These are phyloP conservation scores for Porpolomopsis calyptriformis DNA, from an alignment of 768 basidiomycete genomes.

Conservation along the genomic window DNA sequence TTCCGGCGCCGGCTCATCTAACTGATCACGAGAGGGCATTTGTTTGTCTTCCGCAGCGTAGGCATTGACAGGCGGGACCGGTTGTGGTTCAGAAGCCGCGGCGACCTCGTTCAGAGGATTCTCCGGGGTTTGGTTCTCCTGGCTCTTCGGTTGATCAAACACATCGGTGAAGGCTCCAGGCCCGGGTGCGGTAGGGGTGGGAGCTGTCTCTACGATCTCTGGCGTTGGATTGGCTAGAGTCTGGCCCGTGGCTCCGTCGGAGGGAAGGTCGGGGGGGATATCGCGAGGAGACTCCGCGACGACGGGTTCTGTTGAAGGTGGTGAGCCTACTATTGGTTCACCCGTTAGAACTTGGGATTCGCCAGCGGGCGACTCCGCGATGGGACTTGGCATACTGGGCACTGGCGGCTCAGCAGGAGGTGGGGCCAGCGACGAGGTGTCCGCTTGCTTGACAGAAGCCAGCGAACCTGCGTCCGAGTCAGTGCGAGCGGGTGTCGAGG, in stretches of 20 bases:
- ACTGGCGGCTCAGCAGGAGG: constrained; percentile 14
- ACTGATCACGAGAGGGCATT: background rate
- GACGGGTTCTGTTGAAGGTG: constrained; percentile 29
- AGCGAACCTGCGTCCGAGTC: constrained; percentile 19
- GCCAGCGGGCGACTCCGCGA: constrained; percentile 57
- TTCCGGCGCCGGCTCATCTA: background rate
- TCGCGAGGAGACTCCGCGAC: background rate
- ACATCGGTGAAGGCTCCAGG: constrained; percentile 45
- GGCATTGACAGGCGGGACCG: background rate
- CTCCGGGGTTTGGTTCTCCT: background rate
- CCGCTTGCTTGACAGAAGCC: constrained; percentile 15
- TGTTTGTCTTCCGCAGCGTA: background rate
- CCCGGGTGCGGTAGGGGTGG: constrained; percentile 31
- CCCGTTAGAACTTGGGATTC: constrained; percentile 31
- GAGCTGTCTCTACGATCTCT: constrained; percentile 16
- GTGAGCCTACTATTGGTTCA: constrained; percentile 25
- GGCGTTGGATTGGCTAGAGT: constrained; percentile 1
- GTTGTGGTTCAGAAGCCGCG: background rate
- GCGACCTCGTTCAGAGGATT: background rate
- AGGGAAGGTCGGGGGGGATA: constrained; percentile 3
- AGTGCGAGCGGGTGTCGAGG: constrained; percentile 20
- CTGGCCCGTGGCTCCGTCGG: background rate
- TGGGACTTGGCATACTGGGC: constrained; percentile 55
- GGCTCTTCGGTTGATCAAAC: constrained; percentile 11
- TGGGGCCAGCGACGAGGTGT: constrained; percentile 19